These are phyloP conservation scores for Thinopyrum elongatum DNA, from an alignment of 176 grass and related monocot species.

Conservation along the genomic window DNA sequence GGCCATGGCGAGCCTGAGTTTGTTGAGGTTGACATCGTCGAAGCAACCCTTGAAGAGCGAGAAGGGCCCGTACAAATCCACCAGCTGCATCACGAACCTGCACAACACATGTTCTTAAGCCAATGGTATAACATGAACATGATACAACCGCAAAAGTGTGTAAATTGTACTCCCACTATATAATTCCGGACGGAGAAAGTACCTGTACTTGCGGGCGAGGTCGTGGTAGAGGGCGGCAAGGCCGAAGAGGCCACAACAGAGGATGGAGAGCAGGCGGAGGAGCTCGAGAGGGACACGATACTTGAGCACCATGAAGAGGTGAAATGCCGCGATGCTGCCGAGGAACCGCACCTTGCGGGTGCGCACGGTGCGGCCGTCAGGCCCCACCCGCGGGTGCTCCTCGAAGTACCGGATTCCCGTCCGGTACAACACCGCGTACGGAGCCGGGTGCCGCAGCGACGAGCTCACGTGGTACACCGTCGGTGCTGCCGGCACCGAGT, in stretches of 20 bases:
- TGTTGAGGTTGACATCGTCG: slow-evolving; percentile 45
- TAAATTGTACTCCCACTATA: too few species aligned
- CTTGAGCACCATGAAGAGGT: slow-evolving; percentile 52
- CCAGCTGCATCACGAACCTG: slow-evolving; percentile 51
- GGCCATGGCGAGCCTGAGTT: slow-evolving; percentile 13
- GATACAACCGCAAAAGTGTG: background rate
- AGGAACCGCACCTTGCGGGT: slow-evolving; percentile 47
- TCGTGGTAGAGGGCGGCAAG: slow-evolving; percentile 27
- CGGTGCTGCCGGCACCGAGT: background rate
- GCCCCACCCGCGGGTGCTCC: slow-evolving; percentile 56
- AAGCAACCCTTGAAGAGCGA: slow-evolving; percentile 66
- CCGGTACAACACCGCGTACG: slow-evolving; percentile 49
- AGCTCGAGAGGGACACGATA: slow-evolving; percentile 66
- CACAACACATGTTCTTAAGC: background rate
- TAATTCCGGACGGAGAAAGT: background rate
- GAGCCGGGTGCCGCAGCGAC: slow-evolving; percentile 62
- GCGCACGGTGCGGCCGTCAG: slow-evolving; percentile 37
- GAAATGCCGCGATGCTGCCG: slow-evolving; percentile 42
- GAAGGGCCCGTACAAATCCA: slow-evolving; percentile 63
- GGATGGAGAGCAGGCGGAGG: slow-evolving; percentile 31
- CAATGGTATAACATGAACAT: rapidly evolving
- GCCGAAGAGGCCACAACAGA: slow-evolving; percentile 28
- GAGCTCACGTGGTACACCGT: slow-evolving; percentile 65
- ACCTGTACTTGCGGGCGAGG: slow-evolving; percentile 42
- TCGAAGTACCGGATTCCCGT: slow-evolving; percentile 47